Conservation (phyloP, 768 basidiomycete genomes). For the Mrakia hoshinonis region DNA sequence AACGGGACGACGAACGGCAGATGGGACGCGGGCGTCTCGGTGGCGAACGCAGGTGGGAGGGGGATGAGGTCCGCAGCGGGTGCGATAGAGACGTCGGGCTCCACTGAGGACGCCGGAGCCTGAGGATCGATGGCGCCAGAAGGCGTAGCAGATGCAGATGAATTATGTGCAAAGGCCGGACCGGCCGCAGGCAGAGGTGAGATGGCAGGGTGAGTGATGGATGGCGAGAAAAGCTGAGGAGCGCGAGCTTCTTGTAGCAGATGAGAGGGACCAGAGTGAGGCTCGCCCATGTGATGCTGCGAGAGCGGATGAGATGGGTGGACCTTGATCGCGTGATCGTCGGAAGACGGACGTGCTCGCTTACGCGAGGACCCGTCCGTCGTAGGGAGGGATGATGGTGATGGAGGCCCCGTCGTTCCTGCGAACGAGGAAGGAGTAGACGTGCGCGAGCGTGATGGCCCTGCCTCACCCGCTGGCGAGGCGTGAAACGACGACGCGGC, state of each 20-base stretch:
- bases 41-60: neutral
- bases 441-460: neutral
- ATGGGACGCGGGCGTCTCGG: neutral
- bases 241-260: too few relatives aligned
- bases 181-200: too few relatives aligned
- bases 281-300: too few relatives aligned
- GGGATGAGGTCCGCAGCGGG: neutral
- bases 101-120: too few relatives aligned
- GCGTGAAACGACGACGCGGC: neutral
- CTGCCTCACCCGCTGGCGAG: neutral
- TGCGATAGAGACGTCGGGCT: neutral
- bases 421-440: neutral
- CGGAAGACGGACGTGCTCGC: neutral
- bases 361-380: neutral
- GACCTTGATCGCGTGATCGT: too few relatives aligned
- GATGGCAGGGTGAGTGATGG: too few relatives aligned
- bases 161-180: too few relatives aligned
- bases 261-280: too few relatives aligned
- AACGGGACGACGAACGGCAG: constrained; percentile 9
- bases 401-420: neutral
- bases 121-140: too few relatives aligned
- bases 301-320: too few relatives aligned
- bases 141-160: too few relatives aligned
- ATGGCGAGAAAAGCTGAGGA: too few relatives aligned
- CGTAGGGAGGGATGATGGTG: neutral